phyloP scores from a whole-genome alignment of 495 filamentous ascomycete genomes.

The Hypomontagnella submonticulosa region DNA sequence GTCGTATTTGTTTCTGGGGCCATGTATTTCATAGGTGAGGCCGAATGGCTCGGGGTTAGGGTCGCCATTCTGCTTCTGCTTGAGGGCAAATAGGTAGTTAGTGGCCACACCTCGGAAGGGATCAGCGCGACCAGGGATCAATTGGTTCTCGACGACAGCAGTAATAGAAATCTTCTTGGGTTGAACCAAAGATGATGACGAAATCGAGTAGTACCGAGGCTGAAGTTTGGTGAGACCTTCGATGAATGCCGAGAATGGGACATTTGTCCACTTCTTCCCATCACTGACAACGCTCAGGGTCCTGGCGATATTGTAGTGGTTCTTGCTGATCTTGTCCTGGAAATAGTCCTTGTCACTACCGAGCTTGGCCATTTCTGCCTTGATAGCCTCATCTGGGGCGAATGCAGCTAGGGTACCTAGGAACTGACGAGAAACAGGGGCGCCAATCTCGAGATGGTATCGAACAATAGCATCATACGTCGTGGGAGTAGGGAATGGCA shows the following conservation, averaged over 20 bases:
- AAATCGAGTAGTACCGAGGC: conserved; percentile 99
- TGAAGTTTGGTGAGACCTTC: conserved; percentile 95
- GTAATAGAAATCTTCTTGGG: conserved; percentile 95
- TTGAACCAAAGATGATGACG: conserved; percentile 93
- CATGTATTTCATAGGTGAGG: conserved; percentile 86
- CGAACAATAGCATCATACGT: conserved; percentile 94
- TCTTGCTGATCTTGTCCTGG: conserved; percentile 82
- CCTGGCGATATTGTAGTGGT: conserved; percentile 91
- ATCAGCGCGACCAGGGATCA: conserved; percentile 80
- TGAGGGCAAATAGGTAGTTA: conserved; percentile 95
- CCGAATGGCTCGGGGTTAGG: conserved; percentile 86
- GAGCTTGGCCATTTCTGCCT: conserved; percentile 86
- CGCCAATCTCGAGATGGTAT: conserved; percentile 97
- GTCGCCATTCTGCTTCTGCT: conserved; percentile 96
- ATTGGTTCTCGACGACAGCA: conserved; percentile 87
- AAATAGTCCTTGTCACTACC: conserved; percentile 97
- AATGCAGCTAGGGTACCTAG: conserved; percentile 88
- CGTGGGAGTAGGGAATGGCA: conserved; percentile 96
- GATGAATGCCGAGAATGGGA: conserved; percentile 95
- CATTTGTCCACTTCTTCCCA: conserved; percentile 77
- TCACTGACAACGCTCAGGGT: conserved; percentile 78
- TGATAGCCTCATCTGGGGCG: conserved; percentile 83
- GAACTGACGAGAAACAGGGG: conserved; percentile 96
- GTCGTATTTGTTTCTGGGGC: conserved; percentile 96
- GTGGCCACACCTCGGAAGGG: conserved; percentile 94